Evolutionary conservation across 2,329 filamentous ascomycete genomes (phyloP).

Genomic region (Rhytidhysteron rufulum): DNA sequence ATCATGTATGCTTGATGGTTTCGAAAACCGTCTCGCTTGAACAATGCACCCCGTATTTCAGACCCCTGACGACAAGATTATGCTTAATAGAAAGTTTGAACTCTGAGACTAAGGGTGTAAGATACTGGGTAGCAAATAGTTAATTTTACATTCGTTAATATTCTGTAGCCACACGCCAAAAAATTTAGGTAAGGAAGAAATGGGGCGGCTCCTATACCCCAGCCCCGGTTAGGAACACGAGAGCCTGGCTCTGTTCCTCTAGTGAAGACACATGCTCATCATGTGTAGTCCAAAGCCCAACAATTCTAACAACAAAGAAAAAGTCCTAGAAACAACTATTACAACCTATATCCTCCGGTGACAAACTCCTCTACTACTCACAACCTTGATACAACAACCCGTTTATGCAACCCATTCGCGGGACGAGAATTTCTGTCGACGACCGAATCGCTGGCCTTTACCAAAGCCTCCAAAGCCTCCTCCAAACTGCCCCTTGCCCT

Average conservation of each 20-base stretch:
- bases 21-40: neutral
- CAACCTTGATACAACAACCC: neutral
- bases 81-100: neutral
- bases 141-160: slow-evolving; percentile 33
- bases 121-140: no score
- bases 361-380: neutral
- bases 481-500: no score
- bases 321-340: slow-evolving; percentile 27
- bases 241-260: slow-evolving; percentile 22
- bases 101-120: neutral
- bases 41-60: no score
- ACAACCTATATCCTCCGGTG: slow-evolving; percentile 12
- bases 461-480: no score
- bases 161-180: slow-evolving; percentile 15
- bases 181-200: slow-evolving; percentile 16
- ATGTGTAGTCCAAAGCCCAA: slow-evolving; percentile 17
- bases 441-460: slow-evolving; percentile 17
- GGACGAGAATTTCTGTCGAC: slow-evolving; percentile 23
- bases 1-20: neutral
- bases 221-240: slow-evolving; percentile 31
- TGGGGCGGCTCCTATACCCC: slow-evolving; percentile 16
- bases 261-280: slow-evolving; percentile 20
- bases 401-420: slow-evolving; percentile 31
- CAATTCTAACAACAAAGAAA: slow-evolving; percentile 6
- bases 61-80: neutral